phyloP scores from a whole-genome alignment of 1,284 basidiomycete species.

The Malassezia slooffiae region DNA sequence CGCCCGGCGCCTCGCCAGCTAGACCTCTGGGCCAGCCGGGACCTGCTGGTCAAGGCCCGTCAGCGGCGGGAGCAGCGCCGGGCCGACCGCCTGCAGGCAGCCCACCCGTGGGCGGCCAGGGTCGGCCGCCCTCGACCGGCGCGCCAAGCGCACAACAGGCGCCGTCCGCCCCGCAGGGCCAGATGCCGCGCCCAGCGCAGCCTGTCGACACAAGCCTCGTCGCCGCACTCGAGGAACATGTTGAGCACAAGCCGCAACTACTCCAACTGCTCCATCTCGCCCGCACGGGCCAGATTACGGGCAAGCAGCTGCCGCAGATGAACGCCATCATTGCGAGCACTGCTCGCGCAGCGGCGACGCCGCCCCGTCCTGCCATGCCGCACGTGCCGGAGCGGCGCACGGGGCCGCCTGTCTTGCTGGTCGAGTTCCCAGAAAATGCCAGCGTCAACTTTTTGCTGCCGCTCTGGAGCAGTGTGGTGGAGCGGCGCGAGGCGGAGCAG shows the following conservation, averaged over 20 bases:
- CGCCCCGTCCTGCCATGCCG: background rate
- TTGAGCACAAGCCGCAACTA: conserved; percentile 10
- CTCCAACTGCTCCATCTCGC: conserved; percentile 11
- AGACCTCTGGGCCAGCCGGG: no score
- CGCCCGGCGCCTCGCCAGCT: no score
- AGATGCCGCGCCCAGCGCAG: background rate
- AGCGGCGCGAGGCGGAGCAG: conserved; percentile 16
- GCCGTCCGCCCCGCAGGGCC: no score
- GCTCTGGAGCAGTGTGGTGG: conserved; percentile 33
- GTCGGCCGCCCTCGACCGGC: no score
- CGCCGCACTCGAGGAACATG: conserved; percentile 8
- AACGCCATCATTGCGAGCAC: conserved; percentile 10
- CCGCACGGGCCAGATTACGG: conserved; percentile 5
- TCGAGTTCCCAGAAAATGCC: conserved; percentile 44
- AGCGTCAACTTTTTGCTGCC: conserved; percentile 39
- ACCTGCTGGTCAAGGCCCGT: no score
- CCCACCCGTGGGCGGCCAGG: no score
- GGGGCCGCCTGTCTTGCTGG: conserved; percentile 35
- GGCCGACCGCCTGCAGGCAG: no score
- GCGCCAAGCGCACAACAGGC: no score
- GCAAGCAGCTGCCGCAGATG: conserved; percentile 2
- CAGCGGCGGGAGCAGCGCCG: no score
- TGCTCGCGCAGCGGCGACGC: background rate
- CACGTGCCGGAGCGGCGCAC: background rate
- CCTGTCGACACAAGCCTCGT: conserved; percentile 12